Evolutionary conservation across 2,329 filamentous ascomycete genomes (phyloP), one percentile per base, ranked within the genome.

Genomic region (Fusarium coicis): DNA sequence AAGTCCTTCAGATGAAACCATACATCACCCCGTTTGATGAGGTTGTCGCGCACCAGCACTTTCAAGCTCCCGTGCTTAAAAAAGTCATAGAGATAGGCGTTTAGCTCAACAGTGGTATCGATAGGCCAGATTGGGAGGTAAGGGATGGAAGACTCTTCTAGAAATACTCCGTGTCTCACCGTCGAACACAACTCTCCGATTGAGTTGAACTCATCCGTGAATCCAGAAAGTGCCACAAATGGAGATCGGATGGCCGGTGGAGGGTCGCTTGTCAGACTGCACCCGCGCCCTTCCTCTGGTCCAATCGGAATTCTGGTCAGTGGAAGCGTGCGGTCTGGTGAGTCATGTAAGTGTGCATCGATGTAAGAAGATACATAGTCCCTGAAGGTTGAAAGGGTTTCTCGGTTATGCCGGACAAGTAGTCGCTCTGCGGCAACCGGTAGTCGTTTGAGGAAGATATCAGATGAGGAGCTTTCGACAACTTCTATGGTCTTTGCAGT

Each of bases 61-160:
- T 84, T 79, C 26, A 91, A 79, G 75, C 92, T 89, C 7, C 93
- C 93, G 74, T 95, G 91, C 80, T 90, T 93, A 85, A 89, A 95
- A 81, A 95, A 96, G 79, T 95, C 92, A 67, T 92, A 90, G 2
- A 96, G 82, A 76, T 93, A 93, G 0, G 90, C 90, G 72, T 93
- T 93, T 67, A 90, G 87, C 16, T 80, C 78, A 15, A 68, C 80
- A 69, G 60, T 57, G 4, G 85, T 84, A 62, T 92, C 88, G 30
- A 89, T 83, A 0, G 89, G 88, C 73, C 88, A 88, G 16, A 93
- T 81, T 10, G 86, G 86, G 8, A 95, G 85, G 78, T 92, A 89
- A 0, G 93, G 93, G 28, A 96, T 89, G 2, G 92, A 90, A 1
- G 91, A 87, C 76, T 93, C 88, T 75, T 96, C 93, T 0, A 96